Percentiles rank a stretch among this genome's conserved stretches.
Evolutionary conservation across 495 filamentous ascomycete species (phyloP).

Genomic region (Penicillium longicatenatum): DNA sequence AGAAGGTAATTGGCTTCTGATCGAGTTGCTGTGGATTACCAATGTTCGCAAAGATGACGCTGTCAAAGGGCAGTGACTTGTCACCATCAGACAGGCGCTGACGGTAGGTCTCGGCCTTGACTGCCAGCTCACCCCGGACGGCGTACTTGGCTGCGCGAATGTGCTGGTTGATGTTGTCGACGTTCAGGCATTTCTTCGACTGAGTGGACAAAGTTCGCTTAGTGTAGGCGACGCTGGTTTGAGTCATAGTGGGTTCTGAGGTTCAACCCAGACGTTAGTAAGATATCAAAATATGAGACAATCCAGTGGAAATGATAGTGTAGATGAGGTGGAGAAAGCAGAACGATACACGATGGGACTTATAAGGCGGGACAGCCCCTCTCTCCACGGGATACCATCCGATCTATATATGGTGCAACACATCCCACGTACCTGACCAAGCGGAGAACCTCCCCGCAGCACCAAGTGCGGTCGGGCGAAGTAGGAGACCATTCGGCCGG

Average conservation of each 20-base stretch:
- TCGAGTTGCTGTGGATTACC: constrained; percentile 98
- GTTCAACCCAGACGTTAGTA: constrained; percentile 22
- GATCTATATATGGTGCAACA: constrained; percentile 25
- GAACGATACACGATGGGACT: constrained; percentile 4
- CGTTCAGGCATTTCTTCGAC: constrained; percentile 62
- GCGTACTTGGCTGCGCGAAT: constrained; percentile 88
- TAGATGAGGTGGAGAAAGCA: constrained; percentile 1
- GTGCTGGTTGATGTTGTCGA: constrained; percentile 90
- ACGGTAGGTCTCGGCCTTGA: constrained; percentile 86
- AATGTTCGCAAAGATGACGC: constrained; percentile 95
- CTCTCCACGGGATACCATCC: constrained; percentile 5
- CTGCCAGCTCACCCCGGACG: constrained; percentile 91
- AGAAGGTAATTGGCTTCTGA: constrained; percentile 98
- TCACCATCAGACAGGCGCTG: constrained; percentile 62
- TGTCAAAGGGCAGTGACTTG: constrained; percentile 76
- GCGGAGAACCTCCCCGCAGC: constrained; percentile 33
- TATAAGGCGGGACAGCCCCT: constrained; percentile 6
- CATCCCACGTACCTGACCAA: constrained; percentile 34
- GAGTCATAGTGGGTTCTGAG: constrained; percentile 35
- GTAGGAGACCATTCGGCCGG: constrained; percentile 38
- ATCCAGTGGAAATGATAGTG: constrained; percentile 12
- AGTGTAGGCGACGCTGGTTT: constrained; percentile 28
- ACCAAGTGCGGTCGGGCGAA: constrained; percentile 27
- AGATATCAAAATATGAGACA: constrained; percentile 14
- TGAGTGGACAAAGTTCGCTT: constrained; percentile 59